Conservation (phyloP, 129 eudicot genomes). For the Smallanthus sonchifolius region DNA sequence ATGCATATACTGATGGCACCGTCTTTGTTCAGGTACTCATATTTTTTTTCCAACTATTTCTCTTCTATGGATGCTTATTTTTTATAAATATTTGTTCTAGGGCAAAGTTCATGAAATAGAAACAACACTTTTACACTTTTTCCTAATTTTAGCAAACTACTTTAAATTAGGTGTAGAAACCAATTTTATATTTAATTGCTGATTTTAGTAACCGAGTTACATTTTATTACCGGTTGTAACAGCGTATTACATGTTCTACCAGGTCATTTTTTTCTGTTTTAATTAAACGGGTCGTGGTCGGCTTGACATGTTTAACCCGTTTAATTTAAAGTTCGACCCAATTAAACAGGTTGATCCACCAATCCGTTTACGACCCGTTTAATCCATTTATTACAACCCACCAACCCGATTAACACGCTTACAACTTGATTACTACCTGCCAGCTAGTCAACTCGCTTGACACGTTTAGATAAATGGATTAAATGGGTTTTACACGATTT, state of each 20-base stretch:
- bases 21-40: constrained; percentile 17
- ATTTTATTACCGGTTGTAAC: neutral
- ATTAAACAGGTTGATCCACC: no score
- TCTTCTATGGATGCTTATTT: neutral
- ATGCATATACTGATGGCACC: constrained; percentile 17
- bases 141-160: neutral
- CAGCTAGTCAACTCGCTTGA: no score
- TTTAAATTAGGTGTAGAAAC: neutral
- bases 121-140: neutral
- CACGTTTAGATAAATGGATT: no score
- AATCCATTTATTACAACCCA: no score
- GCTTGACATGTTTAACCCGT: no score
- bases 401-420: no score
- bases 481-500: no score
- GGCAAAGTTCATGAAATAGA: neutral
- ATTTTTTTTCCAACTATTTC: neutral
- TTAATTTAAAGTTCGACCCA: no score
- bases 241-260: neutral
- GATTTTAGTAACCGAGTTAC: neutral
- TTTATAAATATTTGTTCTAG: neutral
- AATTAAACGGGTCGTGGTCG: no score
- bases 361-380: no score
- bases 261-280: neutral
- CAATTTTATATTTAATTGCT: neutral
- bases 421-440: no score